phyloP scores from a whole-genome alignment of 1,284 basidiomycete species.

The Apiotrichum laibachii region DNA sequence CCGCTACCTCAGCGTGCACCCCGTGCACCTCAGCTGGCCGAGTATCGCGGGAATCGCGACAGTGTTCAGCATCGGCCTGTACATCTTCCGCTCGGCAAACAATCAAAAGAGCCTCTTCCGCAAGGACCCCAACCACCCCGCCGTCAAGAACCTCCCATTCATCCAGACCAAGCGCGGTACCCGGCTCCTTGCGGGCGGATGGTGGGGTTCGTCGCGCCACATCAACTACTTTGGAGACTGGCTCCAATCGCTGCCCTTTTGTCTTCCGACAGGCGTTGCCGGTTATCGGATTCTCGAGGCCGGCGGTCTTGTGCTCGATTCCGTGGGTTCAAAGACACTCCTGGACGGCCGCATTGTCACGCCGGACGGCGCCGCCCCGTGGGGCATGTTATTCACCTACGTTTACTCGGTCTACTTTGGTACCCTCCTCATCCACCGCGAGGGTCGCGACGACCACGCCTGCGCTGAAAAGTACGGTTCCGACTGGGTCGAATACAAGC shows the following conservation, averaged over 20 bases:
- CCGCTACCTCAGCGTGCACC: constrained; percentile 12
- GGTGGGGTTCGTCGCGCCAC: constrained; percentile 10
- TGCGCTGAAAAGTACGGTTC: constrained; percentile 11
- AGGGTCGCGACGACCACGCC: constrained; percentile 10
- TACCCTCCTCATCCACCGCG: constrained; percentile 8
- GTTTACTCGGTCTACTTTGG: constrained; percentile 14
- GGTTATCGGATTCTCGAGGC: constrained; percentile 5
- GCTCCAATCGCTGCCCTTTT: constrained; percentile 11
- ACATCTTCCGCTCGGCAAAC: constrained; percentile 14
- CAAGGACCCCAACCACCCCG: constrained; percentile 6
- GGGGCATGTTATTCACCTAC: constrained; percentile 14
- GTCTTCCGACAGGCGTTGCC: constrained; percentile 6
- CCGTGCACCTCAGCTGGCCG: constrained; percentile 10
- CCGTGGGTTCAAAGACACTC: not conserved
- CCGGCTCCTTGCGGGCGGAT: constrained; percentile 9
- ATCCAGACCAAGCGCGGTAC: constrained; percentile 13
- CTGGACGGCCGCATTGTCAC: constrained; percentile 11
- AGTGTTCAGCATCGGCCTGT: constrained; percentile 13
- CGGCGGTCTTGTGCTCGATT: not conserved
- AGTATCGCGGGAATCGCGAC: constrained; percentile 1
- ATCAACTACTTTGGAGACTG: constrained; percentile 17
- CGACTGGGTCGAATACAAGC: constrained; percentile 12
- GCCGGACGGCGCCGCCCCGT: constrained; percentile 2
- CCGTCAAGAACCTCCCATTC: constrained; percentile 6
- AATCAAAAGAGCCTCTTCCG: constrained; percentile 13